Evolutionary conservation across 306 rosid genomes (phyloP), one percentile per base, ranked within the genome.

Genomic region (Quercus variabilis): DNA sequence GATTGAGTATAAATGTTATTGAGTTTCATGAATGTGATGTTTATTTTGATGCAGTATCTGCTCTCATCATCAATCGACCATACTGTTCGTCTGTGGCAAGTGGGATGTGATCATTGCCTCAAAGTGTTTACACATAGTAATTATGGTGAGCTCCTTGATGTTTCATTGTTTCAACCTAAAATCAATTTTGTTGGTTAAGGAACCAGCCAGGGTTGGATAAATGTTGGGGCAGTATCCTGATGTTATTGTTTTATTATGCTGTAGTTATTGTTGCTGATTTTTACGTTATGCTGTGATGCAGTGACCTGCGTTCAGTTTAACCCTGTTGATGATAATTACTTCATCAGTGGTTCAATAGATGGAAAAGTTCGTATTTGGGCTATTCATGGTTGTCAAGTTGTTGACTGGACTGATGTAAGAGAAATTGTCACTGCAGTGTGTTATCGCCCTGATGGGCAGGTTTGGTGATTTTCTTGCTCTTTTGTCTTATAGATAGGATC

Each of bases 281-380:
- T 56, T 74, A 76, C 35, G 43, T 82, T 56, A 46, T 82, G 58
- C 31, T 79, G 63, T 78, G 43, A 26, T 87, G 81, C 81, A 96
- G 99, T 96, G 86, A 93, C 99, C 4, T 73, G 98, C 78, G 91
- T 91, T 80, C 98, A 96, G 77, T 96, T 96, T 84, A 93, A 93
- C 87, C 99, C 99, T 0, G 81, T 88, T 78, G 96, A 96, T 86
- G 99, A 96, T 55, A 82, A 91, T 76, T 89, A 87, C 86, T 96
- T 96, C 93, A 90, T 96, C 73, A 96, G 97, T 31, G 99, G 99
- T 82, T 96, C 97, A 26, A 93, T 96, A 73, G 99, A 96, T 82
- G 98, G 98, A 78, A 96, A 96, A 90, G 92, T 96, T 71, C 99
- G 99, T 79, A 88, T 96, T 72, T 96, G 99, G 99, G 81, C 88